Evolutionary conservation across 176 grass and related monocot species (phyloP).

Genomic region (Triticum dicoccoides): DNA sequence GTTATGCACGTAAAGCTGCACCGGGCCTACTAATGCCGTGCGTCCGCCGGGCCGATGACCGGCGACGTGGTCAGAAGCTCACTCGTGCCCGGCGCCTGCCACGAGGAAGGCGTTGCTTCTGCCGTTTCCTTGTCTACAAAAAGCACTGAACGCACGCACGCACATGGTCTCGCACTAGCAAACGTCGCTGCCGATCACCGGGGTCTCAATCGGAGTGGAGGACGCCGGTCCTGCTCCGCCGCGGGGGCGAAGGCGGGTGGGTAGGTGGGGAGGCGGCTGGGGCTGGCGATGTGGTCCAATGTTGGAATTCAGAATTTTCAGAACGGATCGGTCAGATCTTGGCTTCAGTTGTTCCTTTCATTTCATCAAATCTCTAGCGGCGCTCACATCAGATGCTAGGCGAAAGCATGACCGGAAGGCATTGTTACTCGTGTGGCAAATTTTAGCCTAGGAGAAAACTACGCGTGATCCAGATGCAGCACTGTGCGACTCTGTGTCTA

Average conservation of each 20-base stretch:
- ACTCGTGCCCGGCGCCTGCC: too few species aligned
- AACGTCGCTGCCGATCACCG: neutral
- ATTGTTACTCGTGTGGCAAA: too few species aligned
- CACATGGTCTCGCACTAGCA: neutral
- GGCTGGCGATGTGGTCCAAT: neutral
- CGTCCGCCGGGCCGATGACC: too few species aligned
- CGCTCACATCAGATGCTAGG: too few species aligned
- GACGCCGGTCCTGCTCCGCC: constrained; percentile 24
- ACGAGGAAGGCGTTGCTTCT: neutral
- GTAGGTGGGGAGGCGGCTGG: neutral
- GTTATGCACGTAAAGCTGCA: neutral
- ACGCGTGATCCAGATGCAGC: too few species aligned
- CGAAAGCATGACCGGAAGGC: too few species aligned
- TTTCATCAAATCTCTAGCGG: too few species aligned
- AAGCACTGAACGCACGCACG: neutral
- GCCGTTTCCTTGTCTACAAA: too few species aligned
- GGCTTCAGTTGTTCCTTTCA: too few species aligned
- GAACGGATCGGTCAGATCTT: neutral
- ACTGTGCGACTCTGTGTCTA: too few species aligned
- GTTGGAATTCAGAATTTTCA: neutral
- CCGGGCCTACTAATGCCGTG: neutral
- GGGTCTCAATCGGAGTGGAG: neutral
- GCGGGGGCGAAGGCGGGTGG: too few species aligned
- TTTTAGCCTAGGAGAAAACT: too few species aligned
- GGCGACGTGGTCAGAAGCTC: neutral